Conservation (phyloP, 768 basidiomycete species). For the Leccinum variicolor region DNA sequence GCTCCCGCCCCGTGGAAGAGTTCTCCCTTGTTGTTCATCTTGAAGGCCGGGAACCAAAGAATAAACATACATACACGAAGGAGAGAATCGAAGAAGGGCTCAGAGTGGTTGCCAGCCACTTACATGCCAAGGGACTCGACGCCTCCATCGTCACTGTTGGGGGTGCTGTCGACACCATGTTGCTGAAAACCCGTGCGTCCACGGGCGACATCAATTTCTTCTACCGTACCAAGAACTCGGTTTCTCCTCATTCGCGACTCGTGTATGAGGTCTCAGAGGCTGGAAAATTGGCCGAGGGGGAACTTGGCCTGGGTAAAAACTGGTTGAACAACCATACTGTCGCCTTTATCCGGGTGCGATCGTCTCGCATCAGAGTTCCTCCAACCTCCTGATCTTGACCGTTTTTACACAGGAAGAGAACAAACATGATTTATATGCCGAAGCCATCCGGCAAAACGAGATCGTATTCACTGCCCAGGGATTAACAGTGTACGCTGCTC, state of each 20-base stretch:
- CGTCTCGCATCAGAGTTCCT: background rate
- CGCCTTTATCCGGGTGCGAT: slow-evolving; percentile 1
- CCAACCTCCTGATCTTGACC: background rate
- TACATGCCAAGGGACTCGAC: background rate
- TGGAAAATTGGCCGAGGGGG: background rate
- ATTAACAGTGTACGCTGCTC: slow-evolving; percentile 11
- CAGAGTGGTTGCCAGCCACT: background rate
- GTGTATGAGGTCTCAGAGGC: background rate
- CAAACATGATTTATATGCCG: background rate
- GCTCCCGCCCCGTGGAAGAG: background rate
- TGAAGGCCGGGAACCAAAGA: background rate
- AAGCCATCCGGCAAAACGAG: slow-evolving; percentile 4
- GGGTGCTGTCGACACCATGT: slow-evolving; percentile 7
- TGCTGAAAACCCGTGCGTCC: slow-evolving; percentile 3
- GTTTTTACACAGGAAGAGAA: background rate
- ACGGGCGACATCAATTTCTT: slow-evolving; percentile 12
- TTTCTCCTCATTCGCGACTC: background rate
- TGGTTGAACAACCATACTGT: slow-evolving; percentile 11
- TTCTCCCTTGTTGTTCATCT: background rate
- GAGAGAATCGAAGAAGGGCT: slow-evolving; percentile 3
- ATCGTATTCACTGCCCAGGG: slow-evolving; percentile 3
- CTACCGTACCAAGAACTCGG: slow-evolving; percentile 4
- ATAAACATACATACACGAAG: slow-evolving; percentile 3
- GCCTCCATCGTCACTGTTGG: slow-evolving; percentile 6
- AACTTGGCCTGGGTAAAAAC: background rate